phyloP scores from a whole-genome alignment of 192 early-diverging fungal species.

The Umbelopsis vinacea region DNA sequence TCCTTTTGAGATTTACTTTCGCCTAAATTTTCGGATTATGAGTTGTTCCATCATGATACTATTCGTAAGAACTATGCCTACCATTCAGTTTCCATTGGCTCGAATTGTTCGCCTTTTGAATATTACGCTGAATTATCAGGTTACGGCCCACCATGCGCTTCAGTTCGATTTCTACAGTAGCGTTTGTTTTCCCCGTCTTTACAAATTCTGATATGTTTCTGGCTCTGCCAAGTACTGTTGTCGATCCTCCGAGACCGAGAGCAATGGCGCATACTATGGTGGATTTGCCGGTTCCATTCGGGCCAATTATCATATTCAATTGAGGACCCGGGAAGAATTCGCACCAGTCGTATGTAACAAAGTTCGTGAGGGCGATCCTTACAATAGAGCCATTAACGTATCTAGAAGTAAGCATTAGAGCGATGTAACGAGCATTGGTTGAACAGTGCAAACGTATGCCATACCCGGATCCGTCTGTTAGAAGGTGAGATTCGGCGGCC shows the following conservation, averaged over 20 bases:
- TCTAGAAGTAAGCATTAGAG: conserved; percentile 25
- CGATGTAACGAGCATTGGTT: no score
- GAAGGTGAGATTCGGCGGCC: neutral
- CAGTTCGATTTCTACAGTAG: conserved; percentile 87
- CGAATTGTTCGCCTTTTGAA: conserved; percentile 65
- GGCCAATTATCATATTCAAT: conserved; percentile 98
- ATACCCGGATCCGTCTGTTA: neutral
- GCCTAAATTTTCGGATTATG: conserved; percentile 46
- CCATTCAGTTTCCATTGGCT: conserved; percentile 86
- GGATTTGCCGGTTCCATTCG: conserved; percentile 96
- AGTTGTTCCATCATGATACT: neutral
- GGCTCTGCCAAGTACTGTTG: conserved; percentile 77
- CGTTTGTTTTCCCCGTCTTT: conserved; percentile 82
- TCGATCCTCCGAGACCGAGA: conserved; percentile 86
- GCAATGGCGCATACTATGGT: conserved; percentile 96
- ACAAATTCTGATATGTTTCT: conserved; percentile 92
- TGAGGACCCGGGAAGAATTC: conserved; percentile 88
- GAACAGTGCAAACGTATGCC: neutral
- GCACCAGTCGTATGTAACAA: conserved; percentile 93
- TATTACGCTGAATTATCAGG: conserved; percentile 61
- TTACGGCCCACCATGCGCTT: conserved; percentile 49
- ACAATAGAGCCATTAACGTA: conserved; percentile 73
- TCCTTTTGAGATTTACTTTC: conserved; percentile 61
- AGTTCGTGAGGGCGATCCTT: conserved; percentile 79
- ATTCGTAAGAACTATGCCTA: conserved; percentile 32